Conservation (phyloP, 1,139 yeast genomes). For the Suhomyces bokatorum region DNA sequence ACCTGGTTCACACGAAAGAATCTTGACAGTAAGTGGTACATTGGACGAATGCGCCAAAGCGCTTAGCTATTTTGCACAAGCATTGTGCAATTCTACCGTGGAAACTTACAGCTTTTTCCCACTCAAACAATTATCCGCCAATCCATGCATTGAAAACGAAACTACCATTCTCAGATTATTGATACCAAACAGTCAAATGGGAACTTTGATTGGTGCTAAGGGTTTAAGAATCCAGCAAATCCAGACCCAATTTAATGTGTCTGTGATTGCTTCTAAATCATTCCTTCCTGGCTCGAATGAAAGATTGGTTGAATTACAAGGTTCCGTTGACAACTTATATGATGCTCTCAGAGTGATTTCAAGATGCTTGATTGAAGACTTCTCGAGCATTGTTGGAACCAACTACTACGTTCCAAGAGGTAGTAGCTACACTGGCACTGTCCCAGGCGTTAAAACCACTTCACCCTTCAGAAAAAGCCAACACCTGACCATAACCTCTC, state of each 20-base stretch:
- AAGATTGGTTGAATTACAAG: slow-evolving; percentile 86
- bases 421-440: slow-evolving; percentile 19
- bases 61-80: slow-evolving; percentile 67
- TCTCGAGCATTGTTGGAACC: slow-evolving; percentile 64
- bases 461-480: slow-evolving; percentile 15
- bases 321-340: slow-evolving; percentile 64
- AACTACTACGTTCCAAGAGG: slow-evolving; percentile 63
- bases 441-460: slow-evolving; percentile 14
- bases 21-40: slow-evolving; percentile 79
- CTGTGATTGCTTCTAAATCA: slow-evolving; percentile 87
- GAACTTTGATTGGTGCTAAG: slow-evolving; percentile 84
- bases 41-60: slow-evolving; percentile 74
- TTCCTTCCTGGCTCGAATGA: slow-evolving; percentile 83
- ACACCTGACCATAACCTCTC: slow-evolving; percentile 13
- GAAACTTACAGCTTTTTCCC: slow-evolving; percentile 59
- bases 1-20: slow-evolving; percentile 82
- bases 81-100: slow-evolving; percentile 45
- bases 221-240: slow-evolving; percentile 82
- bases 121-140: slow-evolving; percentile 56
- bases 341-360: slow-evolving; percentile 63
- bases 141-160: slow-evolving; percentile 52
- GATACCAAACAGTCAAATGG: slow-evolving; percentile 86
- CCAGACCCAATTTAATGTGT: slow-evolving; percentile 68
- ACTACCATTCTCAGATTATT: slow-evolving; percentile 66
- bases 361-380: slow-evolving; percentile 73